Conservation (phyloP, 1,139 yeast species). For the Nakaseomyces kungkrabaensis region DNA sequence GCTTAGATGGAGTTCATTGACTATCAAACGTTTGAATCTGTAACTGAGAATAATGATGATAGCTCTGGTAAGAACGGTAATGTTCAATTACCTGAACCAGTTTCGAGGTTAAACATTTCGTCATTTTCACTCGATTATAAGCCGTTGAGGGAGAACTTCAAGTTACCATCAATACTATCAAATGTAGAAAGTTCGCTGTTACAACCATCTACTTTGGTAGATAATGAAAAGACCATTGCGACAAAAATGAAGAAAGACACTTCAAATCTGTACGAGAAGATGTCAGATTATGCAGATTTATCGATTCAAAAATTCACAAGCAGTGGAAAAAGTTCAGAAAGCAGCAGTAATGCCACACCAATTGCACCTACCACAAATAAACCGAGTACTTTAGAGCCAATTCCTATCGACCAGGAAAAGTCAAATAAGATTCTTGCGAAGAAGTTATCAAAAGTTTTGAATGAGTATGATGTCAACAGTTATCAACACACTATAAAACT, state of each 20-base stretch:
- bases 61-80: slow-evolving; percentile 4
- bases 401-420: slow-evolving; percentile 8
- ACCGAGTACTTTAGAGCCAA: not conserved
- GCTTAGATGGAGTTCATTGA: slow-evolving; percentile 25
- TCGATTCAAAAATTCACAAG: slow-evolving; percentile 6
- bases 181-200: not conserved
- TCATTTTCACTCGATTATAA: not conserved
- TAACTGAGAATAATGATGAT: slow-evolving; percentile 9
- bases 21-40: slow-evolving; percentile 19
- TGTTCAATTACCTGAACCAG: slow-evolving; percentile 17
- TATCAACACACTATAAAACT: slow-evolving; percentile 35
- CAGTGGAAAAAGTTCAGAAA: not conserved
- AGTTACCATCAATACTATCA: slow-evolving; percentile 8
- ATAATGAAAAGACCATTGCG: not conserved
- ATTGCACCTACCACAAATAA: not conserved
- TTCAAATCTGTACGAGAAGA: slow-evolving; percentile 4
- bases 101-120: slow-evolving; percentile 12
- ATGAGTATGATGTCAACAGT: slow-evolving; percentile 39
- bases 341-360: not conserved
- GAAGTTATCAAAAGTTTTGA: slow-evolving; percentile 44
- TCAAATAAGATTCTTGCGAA: slow-evolving; percentile 33
- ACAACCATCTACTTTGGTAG: not conserved
- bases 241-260: slow-evolving; percentile 1
- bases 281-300: slow-evolving; percentile 7
- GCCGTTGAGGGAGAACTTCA: slow-evolving; percentile 8